A percentile compares a stretch with the other conserved stretches of the same genome.
phyloP scores from a whole-genome alignment of 1,139 yeast species.

The Yamadazyma atmosphaerica region DNA sequence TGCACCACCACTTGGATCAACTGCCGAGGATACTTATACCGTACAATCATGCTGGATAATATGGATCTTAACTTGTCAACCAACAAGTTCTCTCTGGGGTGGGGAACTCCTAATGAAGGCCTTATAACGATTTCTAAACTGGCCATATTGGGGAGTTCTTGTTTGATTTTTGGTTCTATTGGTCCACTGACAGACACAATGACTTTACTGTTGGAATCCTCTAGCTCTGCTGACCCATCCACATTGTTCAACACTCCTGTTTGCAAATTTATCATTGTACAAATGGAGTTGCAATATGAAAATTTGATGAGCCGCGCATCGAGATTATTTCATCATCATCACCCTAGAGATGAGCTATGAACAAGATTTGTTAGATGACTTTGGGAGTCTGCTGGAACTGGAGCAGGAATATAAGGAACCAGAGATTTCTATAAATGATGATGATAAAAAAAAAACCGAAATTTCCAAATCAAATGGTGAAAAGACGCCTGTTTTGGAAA shows the following conservation, averaged over 20 bases:
- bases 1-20: slow-evolving; percentile 87
- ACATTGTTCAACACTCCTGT: slow-evolving; percentile 52
- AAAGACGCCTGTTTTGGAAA: neutral
- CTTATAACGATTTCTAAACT: slow-evolving; percentile 78
- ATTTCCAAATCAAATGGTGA: too few species aligned
- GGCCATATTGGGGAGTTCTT: slow-evolving; percentile 79
- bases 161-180: slow-evolving; percentile 78
- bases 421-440: too few species aligned
- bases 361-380: slow-evolving; percentile 35
- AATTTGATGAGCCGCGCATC: neutral
- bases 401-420: slow-evolving; percentile 5
- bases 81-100: slow-evolving; percentile 74
- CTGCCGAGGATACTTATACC: slow-evolving; percentile 79
- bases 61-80: slow-evolving; percentile 71
- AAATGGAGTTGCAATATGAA: neutral
- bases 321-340: too few species aligned
- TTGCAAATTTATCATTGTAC: slow-evolving; percentile 15
- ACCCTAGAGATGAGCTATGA: slow-evolving; percentile 25
- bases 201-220: slow-evolving; percentile 53
- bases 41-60: slow-evolving; percentile 59
- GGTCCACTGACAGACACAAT: slow-evolving; percentile 88
- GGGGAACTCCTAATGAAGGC: slow-evolving; percentile 74
- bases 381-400: slow-evolving; percentile 25
- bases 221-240: slow-evolving; percentile 77
- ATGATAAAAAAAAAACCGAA: too few species aligned